These are phyloP conservation scores for Maudiozyma turicensis DNA, from an alignment of 805 yeast species.

Conservation along the genomic window DNA sequence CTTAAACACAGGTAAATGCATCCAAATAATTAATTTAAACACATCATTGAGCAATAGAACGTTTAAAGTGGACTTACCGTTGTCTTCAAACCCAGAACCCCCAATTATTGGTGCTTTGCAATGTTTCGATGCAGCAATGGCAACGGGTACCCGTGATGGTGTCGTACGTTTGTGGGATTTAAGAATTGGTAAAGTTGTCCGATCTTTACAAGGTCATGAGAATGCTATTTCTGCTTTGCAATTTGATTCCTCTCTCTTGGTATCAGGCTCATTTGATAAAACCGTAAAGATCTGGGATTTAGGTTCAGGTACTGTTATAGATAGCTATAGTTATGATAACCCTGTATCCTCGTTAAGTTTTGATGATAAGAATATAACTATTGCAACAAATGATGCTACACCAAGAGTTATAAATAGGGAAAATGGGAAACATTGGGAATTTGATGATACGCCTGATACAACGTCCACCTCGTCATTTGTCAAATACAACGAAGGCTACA, in stretches of 20 bases:
- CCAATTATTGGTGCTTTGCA: constrained; percentile 59
- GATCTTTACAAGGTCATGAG: constrained; percentile 56
- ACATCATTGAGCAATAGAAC: constrained; percentile 14
- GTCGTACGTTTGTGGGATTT: constrained; percentile 68
- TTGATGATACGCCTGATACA: constrained; percentile 38
- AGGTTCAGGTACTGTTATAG: constrained; percentile 51
- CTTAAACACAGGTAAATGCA: constrained; percentile 49
- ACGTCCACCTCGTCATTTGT: constrained; percentile 59
- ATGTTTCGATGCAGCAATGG: constrained; percentile 64
- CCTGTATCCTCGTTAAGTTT: constrained; percentile 49
- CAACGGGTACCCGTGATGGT: constrained; percentile 72
- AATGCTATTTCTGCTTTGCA: constrained; percentile 58
- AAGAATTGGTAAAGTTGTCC: constrained; percentile 55
- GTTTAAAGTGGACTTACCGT: constrained; percentile 3
- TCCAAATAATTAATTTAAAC: constrained; percentile 56
- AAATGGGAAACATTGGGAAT: constrained; percentile 42
- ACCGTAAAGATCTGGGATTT: constrained; percentile 64
- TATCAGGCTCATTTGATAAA: constrained; percentile 55
- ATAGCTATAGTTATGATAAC: constrained; percentile 49
- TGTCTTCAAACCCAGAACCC: constrained; percentile 1
- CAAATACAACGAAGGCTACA: constrained; percentile 53
- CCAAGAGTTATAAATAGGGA: constrained; percentile 50
- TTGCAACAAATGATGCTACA: constrained; percentile 37
- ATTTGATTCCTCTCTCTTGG: constrained; percentile 52
- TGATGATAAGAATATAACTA: constrained; percentile 48